Evolutionary conservation across 495 filamentous ascomycete genomes (phyloP).

Genomic region (Choiromyces venosus): DNA sequence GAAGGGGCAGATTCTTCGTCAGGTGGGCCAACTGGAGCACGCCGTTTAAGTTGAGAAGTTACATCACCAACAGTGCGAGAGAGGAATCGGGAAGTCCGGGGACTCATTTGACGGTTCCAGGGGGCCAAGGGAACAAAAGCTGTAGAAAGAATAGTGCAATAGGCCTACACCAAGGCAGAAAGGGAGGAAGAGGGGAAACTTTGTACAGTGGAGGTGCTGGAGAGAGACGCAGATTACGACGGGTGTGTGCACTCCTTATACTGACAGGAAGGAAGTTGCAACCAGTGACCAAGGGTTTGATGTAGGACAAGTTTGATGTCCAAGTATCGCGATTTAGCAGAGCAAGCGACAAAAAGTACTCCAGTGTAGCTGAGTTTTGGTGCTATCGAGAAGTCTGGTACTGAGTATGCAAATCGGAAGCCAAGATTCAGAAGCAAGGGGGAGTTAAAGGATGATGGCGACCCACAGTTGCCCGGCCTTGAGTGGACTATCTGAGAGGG

Average conservation of each 20-base stretch:
- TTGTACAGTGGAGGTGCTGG: background rate
- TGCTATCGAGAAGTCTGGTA: too few species aligned
- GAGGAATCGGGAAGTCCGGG: constrained; percentile 26
- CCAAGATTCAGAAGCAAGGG: too few species aligned
- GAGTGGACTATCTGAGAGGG: too few species aligned
- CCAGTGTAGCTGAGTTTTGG: too few species aligned
- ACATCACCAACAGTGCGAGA: constrained; percentile 29
- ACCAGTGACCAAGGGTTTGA: background rate
- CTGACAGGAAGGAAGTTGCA: background rate
- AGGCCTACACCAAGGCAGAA: background rate
- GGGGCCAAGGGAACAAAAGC: background rate
- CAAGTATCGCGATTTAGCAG: too few species aligned
- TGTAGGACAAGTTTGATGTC: background rate
- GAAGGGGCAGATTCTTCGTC: constrained; percentile 28
- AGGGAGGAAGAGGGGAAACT: background rate
- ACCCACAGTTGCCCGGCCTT: too few species aligned
- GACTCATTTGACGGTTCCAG: constrained; percentile 12
- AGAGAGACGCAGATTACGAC: background rate
- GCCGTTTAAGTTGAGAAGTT: constrained; percentile 28
- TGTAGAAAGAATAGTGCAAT: background rate
- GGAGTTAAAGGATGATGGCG: too few species aligned
- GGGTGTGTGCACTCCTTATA: too few species aligned
- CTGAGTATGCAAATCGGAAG: too few species aligned
- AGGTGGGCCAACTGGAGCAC: background rate
- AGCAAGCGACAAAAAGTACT: too few species aligned